Conservation (phyloP, 2,329 filamentous ascomycete genomes). For the Dothideomycetes sp. region DNA sequence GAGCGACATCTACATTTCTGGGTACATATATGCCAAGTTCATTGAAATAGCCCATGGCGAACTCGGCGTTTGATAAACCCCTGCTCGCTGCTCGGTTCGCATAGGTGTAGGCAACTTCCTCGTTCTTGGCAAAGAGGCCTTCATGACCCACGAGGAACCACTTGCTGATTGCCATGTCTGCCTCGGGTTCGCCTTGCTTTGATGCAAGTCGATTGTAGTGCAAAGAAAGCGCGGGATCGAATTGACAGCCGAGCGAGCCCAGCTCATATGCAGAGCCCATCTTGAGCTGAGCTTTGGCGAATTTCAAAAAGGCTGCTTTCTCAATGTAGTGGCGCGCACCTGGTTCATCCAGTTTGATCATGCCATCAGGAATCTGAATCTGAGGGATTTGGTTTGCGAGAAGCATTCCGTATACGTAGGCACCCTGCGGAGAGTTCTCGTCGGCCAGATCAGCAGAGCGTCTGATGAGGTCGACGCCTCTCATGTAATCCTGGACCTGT, state of each 20-base stretch:
- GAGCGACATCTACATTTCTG: constrained; percentile 72
- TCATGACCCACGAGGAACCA: constrained; percentile 98
- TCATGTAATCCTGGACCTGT: constrained; percentile 67
- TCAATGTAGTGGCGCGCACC: constrained; percentile 80
- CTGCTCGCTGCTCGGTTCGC: constrained; percentile 74
- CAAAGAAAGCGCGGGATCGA: constrained; percentile 81
- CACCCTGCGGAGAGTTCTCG: constrained; percentile 92
- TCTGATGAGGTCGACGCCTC: constrained; percentile 72
- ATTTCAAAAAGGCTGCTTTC: constrained; percentile 90
- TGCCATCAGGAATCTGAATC: constrained; percentile 63
- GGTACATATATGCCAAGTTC: constrained; percentile 89
- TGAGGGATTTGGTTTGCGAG: constrained; percentile 85
- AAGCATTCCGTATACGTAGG: constrained; percentile 84
- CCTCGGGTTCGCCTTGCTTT: constrained; percentile 83
- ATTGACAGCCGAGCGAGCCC: constrained; percentile 86
- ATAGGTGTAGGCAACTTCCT: constrained; percentile 84
- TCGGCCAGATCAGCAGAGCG: constrained; percentile 78
- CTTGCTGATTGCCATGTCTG: constrained; percentile 91
- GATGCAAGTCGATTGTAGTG: constrained; percentile 94
- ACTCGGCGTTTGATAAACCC: constrained; percentile 82
- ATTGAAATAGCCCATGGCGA: constrained; percentile 93
- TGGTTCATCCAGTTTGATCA: constrained; percentile 60
- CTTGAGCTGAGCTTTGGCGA: constrained; percentile 91
- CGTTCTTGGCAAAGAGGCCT: constrained; percentile 86
- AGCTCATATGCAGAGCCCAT: constrained; percentile 96